Conservation (phyloP, 805 yeast genomes). For the Wickerhamomyces xylosicus region DNA sequence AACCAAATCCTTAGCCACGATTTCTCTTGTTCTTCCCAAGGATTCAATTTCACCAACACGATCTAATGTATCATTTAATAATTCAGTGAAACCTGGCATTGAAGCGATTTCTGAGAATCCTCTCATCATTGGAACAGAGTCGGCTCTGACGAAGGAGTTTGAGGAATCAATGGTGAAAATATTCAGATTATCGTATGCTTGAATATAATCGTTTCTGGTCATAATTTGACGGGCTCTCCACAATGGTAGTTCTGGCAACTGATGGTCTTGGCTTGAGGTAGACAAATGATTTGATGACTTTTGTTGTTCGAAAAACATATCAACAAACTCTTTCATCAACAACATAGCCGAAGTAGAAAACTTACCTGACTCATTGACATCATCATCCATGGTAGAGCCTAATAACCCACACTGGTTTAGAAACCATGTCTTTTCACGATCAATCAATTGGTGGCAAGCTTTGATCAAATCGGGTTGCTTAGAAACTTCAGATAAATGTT, state of each 20-base stretch:
- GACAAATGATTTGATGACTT: constrained; percentile 17
- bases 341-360: constrained; percentile 68
- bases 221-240: constrained; percentile 81
- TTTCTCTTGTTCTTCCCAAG: constrained; percentile 66
- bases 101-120: constrained; percentile 72
- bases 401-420: constrained; percentile 72
- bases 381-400: constrained; percentile 79
- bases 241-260: constrained; percentile 62
- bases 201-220: constrained; percentile 79
- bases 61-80: constrained; percentile 53
- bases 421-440: constrained; percentile 78
- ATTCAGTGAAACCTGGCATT: constrained; percentile 59
- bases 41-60: constrained; percentile 71
- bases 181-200: constrained; percentile 62
- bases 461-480: constrained; percentile 41
- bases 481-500: constrained; percentile 65
- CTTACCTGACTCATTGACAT: constrained; percentile 78
- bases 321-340: constrained; percentile 58
- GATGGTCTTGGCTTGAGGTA: constrained; percentile 24
- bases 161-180: constrained; percentile 67
- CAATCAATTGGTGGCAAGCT: constrained; percentile 64
- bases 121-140: constrained; percentile 83
- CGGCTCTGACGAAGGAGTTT: constrained; percentile 64
- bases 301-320: constrained; percentile 35
- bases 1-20: constrained; percentile 60